A percentile compares a stretch with the other conserved stretches of the same genome.
phyloP scores from a whole-genome alignment of 331 rosid genomes.

The Malus hybrid region DNA sequence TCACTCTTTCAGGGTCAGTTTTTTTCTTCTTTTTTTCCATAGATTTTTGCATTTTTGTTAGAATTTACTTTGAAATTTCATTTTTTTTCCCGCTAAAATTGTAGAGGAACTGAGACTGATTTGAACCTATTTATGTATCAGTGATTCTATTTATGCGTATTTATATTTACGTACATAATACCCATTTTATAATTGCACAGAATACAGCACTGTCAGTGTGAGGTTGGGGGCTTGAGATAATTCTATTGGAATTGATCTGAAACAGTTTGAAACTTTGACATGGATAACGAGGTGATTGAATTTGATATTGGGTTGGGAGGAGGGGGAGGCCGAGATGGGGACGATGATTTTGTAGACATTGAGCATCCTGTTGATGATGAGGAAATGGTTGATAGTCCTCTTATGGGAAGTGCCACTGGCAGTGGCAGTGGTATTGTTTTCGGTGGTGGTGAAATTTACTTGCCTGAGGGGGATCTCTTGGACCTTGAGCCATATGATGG shows the following conservation, averaged over 20 bases:
- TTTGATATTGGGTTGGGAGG: slow-evolving; percentile 90
- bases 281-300: slow-evolving; percentile 83
- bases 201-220: background rate
- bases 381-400: slow-evolving; percentile 63
- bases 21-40: background rate
- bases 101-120: background rate
- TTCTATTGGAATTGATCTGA: slow-evolving; percentile 5
- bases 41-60: background rate
- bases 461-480: slow-evolving; percentile 81
- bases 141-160: background rate
- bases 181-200: background rate
- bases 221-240: background rate
- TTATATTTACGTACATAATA: background rate
- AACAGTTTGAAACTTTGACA: slow-evolving; percentile 1
- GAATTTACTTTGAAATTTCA: background rate
- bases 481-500: slow-evolving; percentile 96
- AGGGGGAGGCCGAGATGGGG: slow-evolving; percentile 51
- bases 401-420: slow-evolving; percentile 19
- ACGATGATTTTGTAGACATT: slow-evolving; percentile 59
- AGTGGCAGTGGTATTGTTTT: slow-evolving; percentile 18
- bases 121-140: background rate
- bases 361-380: slow-evolving; percentile 71
- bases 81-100: background rate
- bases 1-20: slow-evolving; percentile 18
- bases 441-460: slow-evolving; percentile 47